Evolutionary conservation across 2,329 filamentous ascomycete species (phyloP), one percentile per base, ranked within the genome.

Genomic region (Amauroascus niger): DNA sequence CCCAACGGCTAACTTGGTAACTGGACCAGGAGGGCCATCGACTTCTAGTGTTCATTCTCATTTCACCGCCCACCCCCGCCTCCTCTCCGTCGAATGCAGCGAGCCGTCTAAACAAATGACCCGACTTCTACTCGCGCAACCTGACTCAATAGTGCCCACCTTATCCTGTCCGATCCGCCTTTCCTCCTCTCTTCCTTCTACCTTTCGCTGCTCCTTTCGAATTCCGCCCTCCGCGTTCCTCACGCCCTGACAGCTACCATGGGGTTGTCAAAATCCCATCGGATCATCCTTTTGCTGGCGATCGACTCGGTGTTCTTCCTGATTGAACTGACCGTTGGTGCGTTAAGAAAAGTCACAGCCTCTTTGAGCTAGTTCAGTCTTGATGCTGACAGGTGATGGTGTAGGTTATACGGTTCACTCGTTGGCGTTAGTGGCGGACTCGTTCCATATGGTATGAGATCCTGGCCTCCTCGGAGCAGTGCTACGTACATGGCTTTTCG

Each of bases 231-330:
- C 13, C 24, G 7, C 9, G 26, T 16, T 39, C 35, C 14, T 14
- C 4, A 2, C 2, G 14, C 18, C 53, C 18, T 3, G 6, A 30
- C 33, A 16, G 14, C 9, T 8, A 3, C 26, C 20, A 94, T 95
- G 88, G 86, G 79, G 60, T 86, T 91, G 78, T 94, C 90, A 66
- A 98, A 98, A 72, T 87, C 86, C 61, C 88, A 85, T 63, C 84
- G 91, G 69, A 97, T 98, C 69, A 80, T 87, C 72, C 85, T 96
- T 69, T 87, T 98, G 79, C 82, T 98, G 68, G 85, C 76, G 59
- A 95, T 98, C 66, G 91, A 97, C 72, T 78, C 83, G 50, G 78
- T 80, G 39, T 98, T 98, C 75, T 96, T 98, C 73, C 71, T 95
- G 46, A 75, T 97, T 55, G 93, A 98, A 72, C 74, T 98, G 57